These are phyloP conservation scores for Mycena metata DNA, from an alignment of 768 basidiomycete species.

Conservation along the genomic window DNA sequence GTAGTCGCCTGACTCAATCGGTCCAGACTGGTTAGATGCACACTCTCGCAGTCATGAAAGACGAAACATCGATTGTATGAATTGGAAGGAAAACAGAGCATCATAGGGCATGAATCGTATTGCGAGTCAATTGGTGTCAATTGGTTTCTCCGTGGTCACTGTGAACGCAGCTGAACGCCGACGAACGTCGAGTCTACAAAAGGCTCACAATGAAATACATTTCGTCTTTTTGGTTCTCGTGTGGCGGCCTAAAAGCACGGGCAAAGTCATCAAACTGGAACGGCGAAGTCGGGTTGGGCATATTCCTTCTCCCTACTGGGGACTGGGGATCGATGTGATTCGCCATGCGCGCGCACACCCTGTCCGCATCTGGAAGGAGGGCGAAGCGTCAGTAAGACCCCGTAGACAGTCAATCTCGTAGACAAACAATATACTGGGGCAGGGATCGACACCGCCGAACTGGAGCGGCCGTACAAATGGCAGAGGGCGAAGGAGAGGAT, in stretches of 20 bases:
- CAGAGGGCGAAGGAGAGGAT: conserved; percentile 78
- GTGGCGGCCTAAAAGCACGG: neutral
- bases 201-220: conserved; percentile 15
- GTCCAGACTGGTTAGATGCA: no score
- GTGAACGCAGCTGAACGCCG: no score
- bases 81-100: no score
- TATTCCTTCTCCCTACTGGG: neutral
- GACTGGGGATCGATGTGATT: conserved; percentile 68
- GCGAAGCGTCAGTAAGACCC: neutral
- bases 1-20: no score
- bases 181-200: no score
- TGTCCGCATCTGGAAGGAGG: conserved; percentile 76
- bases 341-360: conserved; percentile 74
- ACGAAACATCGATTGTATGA: no score
- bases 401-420: neutral
- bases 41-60: no score
- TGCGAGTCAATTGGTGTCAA: no score
- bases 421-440: conserved; percentile 85
- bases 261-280: neutral
- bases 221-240: conserved; percentile 1
- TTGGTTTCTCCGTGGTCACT: no score
- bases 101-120: no score
- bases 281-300: neutral
- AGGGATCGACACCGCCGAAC: conserved; percentile 87
- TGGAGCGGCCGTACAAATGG: conserved; percentile 84